Evolutionary conservation across 2,329 filamentous ascomycete genomes (phyloP), one percentile per base, ranked within the genome.

Genomic region (Periconia sp.): DNA sequence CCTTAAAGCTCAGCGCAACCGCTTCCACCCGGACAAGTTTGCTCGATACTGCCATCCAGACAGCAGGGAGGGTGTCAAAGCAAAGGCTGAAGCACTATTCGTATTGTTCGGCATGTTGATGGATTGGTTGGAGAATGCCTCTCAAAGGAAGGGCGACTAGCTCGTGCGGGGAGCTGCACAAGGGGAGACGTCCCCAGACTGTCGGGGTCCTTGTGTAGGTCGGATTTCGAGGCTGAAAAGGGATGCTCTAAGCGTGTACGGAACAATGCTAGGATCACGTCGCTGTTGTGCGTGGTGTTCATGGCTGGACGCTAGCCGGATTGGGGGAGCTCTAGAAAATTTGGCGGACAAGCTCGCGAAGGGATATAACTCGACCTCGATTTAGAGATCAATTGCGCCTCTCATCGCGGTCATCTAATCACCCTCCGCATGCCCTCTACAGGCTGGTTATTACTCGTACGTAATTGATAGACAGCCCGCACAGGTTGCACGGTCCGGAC

Each of bases 21-120:
- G 56, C 22, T 69, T 62, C 61, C 65, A 69, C 26, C 66, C 66
- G 23, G 65, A 69, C 31, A 58, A 53, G 19, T 68, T 68, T 31
- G 57, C 51, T 22, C 52, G 57, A 31, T 56, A 45, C 39, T 65
- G 63, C 46, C 48, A 56, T 26, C 16, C 50, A 9, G 52, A 57
- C 2, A 37, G 52, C 23, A 50, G 39, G 11, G 62, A 63, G 2
- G 31, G 24, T 0, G 40, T 68, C 25, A 61, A 57, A 48, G 36
- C 38, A 19, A 56, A 50, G 37, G 57, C 64, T 1, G 52, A 61
- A 37, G 40, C 55, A 15, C 41, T 68, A 35, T 69, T 68, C 19
- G 58, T 63, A 10, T 40, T 69, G 26, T 59, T 63, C 25, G 56
- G 59, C 7, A 25, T 57, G 2, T 35, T 69, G 4, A 61, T 68